phyloP scores from a whole-genome alignment of 768 basidiomycete genomes.

The Galerina sulciceps region DNA sequence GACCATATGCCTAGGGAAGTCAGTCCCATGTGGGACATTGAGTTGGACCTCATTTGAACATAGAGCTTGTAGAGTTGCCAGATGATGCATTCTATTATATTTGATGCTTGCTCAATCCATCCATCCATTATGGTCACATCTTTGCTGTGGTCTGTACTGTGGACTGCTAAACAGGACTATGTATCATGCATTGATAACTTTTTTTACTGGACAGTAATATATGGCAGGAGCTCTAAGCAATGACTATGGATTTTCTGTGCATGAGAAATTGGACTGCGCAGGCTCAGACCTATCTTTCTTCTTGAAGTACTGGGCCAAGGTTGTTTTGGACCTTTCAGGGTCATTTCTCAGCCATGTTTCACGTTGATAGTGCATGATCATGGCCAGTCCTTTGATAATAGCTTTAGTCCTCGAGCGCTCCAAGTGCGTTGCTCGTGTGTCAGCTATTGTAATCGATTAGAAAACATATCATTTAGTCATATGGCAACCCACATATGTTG shows the following conservation, averaged over 20 bases:
- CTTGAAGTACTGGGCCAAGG: conserved; percentile 26
- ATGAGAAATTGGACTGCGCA: background rate
- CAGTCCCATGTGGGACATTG: conserved; percentile 79
- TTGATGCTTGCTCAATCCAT: no score
- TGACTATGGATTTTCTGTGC: background rate
- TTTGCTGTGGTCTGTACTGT: no score
- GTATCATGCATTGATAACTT: no score
- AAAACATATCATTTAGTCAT: background rate
- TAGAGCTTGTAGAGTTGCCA: no score
- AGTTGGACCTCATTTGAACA: no score
- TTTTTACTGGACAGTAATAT: no score
- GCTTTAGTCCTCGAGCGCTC: conserved; percentile 79
- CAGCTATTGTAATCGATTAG: conserved; percentile 46
- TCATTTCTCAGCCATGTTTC: conserved; percentile 25
- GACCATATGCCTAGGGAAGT: conserved; percentile 34
- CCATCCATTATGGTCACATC: no score
- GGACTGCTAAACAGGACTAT: no score
- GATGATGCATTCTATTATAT: no score
- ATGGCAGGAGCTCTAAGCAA: no score
- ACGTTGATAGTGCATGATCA: conserved; percentile 69
- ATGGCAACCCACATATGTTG: conserved; percentile 52
- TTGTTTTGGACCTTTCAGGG: conserved; percentile 14
- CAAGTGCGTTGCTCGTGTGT: conserved; percentile 74
- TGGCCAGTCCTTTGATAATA: conserved; percentile 62
- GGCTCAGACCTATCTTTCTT: conserved; percentile 19